A percentile compares a stretch with the other conserved stretches of the same genome.
Evolutionary conservation across 345 rosid species (phyloP).

Genomic region (Aquilaria yunnanensis): DNA sequence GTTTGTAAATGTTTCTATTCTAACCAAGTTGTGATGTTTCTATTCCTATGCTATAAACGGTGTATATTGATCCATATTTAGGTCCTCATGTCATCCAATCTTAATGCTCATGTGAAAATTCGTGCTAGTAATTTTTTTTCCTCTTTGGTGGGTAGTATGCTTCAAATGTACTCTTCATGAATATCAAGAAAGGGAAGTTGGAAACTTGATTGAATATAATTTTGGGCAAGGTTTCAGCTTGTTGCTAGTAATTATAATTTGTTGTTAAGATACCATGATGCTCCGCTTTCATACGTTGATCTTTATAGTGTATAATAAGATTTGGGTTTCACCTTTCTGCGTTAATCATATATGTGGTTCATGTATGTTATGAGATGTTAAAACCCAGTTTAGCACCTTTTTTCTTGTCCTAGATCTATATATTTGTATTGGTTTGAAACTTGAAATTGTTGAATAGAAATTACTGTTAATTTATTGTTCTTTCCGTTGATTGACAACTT

Average conservation of each 20-base stretch:
- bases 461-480: too few species aligned
- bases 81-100: slow-evolving; percentile 5
- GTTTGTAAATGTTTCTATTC: too few species aligned
- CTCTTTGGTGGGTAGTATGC: background rate
- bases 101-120: slow-evolving; percentile 1
- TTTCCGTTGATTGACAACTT: too few species aligned
- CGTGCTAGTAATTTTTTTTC: background rate
- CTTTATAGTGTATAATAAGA: background rate
- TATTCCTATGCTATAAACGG: slow-evolving; percentile 25
- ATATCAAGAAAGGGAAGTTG: background rate
- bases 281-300: background rate
- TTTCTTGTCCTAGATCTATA: too few species aligned
- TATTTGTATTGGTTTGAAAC: too few species aligned
- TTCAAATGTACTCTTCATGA: background rate
- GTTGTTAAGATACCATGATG: background rate
- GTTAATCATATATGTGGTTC: background rate
- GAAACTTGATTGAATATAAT: background rate
- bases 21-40: background rate
- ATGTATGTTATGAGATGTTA: too few species aligned
- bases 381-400: too few species aligned
- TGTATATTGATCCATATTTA: slow-evolving; percentile 20
- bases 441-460: too few species aligned
- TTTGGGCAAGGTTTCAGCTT: background rate
- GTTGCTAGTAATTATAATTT: background rate
- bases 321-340: background rate